Percentiles rank a stretch among this genome's conserved stretches.
These are phyloP conservation scores for Seiridium unicorne DNA, from an alignment of 2,329 filamentous ascomycete species.

Conservation along the genomic window DNA sequence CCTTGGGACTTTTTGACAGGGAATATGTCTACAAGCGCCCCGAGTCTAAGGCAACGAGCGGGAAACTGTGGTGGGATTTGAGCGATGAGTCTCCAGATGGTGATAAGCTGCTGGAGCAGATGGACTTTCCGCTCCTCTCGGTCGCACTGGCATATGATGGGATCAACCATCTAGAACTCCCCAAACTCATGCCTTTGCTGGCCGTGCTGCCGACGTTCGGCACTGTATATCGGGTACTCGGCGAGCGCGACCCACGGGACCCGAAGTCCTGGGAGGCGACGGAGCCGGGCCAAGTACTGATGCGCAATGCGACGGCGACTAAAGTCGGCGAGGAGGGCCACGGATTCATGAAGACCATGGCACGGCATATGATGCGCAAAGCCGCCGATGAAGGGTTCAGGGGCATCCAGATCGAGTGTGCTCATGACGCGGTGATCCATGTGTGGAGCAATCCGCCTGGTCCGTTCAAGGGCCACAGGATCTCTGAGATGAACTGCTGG, in stretches of 20 bases:
- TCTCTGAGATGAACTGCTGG: conserved; percentile 11
- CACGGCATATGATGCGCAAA: conserved; percentile 20
- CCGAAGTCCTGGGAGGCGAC: conserved; percentile 21
- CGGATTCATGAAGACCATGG: conserved; percentile 21
- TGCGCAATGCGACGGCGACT: conserved; percentile 25
- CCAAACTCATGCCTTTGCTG: conserved; percentile 7
- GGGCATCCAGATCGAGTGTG: conserved; percentile 23
- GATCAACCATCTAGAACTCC: conserved; percentile 12
- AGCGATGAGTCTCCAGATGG: conserved; percentile 4
- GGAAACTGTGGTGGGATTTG: conserved; percentile 27
- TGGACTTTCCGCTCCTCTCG: conserved; percentile 31
- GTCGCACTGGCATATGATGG: conserved; percentile 27
- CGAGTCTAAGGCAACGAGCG: conserved; percentile 19
- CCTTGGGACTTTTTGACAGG: conserved; percentile 15
- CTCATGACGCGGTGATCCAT: conserved; percentile 19
- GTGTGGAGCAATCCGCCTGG: conserved; percentile 23
- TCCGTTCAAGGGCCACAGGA: conserved; percentile 17
- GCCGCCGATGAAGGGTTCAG: conserved; percentile 18
- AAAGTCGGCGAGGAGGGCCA: conserved; percentile 22
- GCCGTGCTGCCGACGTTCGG: conserved; percentile 7
- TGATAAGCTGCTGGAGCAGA: conserved; percentile 22
- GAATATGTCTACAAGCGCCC: conserved; percentile 17
- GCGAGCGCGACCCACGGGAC: conserved; percentile 20
- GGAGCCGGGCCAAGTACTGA: conserved; percentile 20
- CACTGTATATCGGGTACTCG: conserved; percentile 4